Evolutionary conservation across 345 rosid genomes (phyloP).

Genomic region (Sonneratia alba): DNA sequence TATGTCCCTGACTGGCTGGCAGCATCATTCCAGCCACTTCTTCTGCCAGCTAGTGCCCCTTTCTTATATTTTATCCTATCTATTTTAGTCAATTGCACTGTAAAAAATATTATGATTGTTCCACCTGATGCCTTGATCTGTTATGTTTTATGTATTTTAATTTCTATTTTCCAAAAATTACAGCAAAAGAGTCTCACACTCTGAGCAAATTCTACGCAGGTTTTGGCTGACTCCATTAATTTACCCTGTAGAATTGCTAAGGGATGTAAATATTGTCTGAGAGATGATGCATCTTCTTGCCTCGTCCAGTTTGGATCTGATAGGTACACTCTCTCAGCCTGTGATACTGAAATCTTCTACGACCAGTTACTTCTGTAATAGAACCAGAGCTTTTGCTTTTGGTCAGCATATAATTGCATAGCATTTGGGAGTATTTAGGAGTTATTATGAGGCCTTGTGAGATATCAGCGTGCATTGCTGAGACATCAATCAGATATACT

Average conservation of each 20-base stretch:
- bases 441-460: not conserved
- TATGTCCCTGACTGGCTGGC: not conserved
- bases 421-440: not conserved
- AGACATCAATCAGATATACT: not conserved
- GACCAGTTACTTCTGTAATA: not conserved
- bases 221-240: conserved; percentile 83
- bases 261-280: conserved; percentile 89
- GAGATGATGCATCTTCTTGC: conserved; percentile 89
- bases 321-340: conserved; percentile 32
- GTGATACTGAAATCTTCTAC: not conserved
- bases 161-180: not conserved
- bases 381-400: not conserved
- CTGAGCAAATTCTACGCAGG: conserved; percentile 31
- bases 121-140: not conserved
- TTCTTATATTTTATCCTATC: not conserved
- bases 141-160: not conserved
- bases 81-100: not conserved
- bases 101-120: not conserved
- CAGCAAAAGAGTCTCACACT: not conserved
- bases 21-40: not conserved
- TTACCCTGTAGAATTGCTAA: conserved; percentile 97
- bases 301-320: conserved; percentile 93
- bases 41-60: not conserved
- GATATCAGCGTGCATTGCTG: not conserved
- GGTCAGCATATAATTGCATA: not conserved